Evolutionary conservation across 768 basidiomycete species (phyloP), one percentile per base, ranked within the genome.

Genomic region (Pisolithus albus): DNA sequence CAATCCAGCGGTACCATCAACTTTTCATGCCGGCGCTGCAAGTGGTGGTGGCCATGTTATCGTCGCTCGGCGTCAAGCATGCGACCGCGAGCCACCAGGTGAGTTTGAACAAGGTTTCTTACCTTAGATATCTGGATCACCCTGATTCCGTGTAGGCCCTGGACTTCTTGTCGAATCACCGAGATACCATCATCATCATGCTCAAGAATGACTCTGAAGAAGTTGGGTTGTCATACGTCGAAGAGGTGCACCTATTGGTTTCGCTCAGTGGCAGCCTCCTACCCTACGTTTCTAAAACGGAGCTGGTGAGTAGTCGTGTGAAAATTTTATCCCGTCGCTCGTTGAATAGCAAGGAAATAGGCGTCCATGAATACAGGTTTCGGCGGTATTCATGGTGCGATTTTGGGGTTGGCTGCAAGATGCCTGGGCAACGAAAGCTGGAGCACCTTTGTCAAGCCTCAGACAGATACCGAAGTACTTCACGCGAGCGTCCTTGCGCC

Each of bases 1-100:
- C 88, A 1, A 79, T 92, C 18, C 84, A 89, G 50, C 82, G 95
- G 34, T 93, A 96, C 64, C 92, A 96, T 60, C 93, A 96, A 61
- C 68, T 96, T 1, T 77, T 96, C 59, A 80, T 92, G 70, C 93
- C 92, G 0, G 84, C 86, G 5, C 64, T 97, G 39, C 92, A 96
- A 64, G 75, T 96, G 18, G 76, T 89, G 11, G 78, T 83, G 50
- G 84, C 82, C 7, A 79, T 91, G 50, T 70, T 95, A 28, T 81
- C 90, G 3, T 86, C 85, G n/a, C 66, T 92, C 9, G 88, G 89
- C 10, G 70, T 73, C 18, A 79, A 80, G 46, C 87, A 90, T 55
- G 64, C 77, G 2, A 82, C 82, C 0, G 84, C 82, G 0, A 73
- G 80, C 2, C 80, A 83, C 44, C 90, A 92, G 72, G 89, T 84